Base-by-base conservation (phyloP, 495 filamentous ascomycete species). In the Aspergillus heteromorphus region DNA sequence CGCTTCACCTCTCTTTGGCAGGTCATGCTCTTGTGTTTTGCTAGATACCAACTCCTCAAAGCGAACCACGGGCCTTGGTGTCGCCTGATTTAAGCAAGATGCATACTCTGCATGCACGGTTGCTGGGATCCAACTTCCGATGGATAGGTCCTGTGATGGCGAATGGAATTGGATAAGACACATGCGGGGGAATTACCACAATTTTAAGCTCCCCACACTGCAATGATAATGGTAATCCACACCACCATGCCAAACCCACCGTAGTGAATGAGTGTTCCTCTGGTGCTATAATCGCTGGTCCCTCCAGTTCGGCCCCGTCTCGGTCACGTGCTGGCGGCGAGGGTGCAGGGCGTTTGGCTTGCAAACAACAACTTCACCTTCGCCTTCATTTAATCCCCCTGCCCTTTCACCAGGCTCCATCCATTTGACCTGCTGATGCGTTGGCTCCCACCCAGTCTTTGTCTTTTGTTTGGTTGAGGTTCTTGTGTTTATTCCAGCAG, bases 101-200 rank as follows among this genome's bases (percentile, higher is more conserved):
- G 16, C 23, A 18, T 14, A 53, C 49, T 45, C n/a, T n/a, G n/a
- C 21, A 58, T 55, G 43, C 52, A 1, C 41, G 48, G 31, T 57
- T 58, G 43, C 38, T 56, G 45, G 56, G 56, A 30, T 63, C 18
- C n/a, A n/a, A n/a, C n/a, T n/a, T n/a, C n/a, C n/a, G n/a, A n/a
- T n/a, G n/a, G n/a, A n/a, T n/a, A n/a, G n/a, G n/a, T n/a, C n/a
- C n/a, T n/a, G n/a, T n/a, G n/a, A n/a, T n/a, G n/a, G n/a, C n/a
- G n/a, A n/a, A n/a, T n/a, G n/a, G n/a, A n/a, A n/a, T n/a, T n/a
- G n/a, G n/a, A n/a, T n/a, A n/a, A n/a, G n/a, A n/a, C n/a, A n/a
- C n/a, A n/a, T n/a, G n/a, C n/a, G n/a, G n/a, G n/a, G n/a, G n/a
- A n/a, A n/a, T n/a, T n/a, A n/a, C n/a, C n/a, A n/a, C n/a, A n/a